Conservation (phyloP, 129 eudicot genomes). For the Glebionis coronaria region DNA sequence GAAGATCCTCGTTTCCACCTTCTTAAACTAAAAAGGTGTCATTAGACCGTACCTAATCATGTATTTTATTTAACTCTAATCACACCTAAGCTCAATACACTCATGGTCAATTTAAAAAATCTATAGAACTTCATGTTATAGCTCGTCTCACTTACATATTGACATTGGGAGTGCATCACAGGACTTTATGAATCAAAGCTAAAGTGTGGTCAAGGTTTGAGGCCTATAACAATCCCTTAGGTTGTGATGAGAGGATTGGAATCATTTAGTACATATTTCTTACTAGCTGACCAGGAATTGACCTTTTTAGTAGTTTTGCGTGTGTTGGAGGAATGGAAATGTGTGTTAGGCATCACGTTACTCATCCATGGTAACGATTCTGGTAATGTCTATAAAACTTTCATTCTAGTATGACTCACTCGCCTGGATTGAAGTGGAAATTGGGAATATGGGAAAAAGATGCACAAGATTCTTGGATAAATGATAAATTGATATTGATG, state of each 20-base stretch:
- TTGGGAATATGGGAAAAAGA: slow-evolving; percentile 75
- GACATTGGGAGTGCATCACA: too few species aligned
- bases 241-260: slow-evolving; percentile 41
- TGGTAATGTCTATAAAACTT: slow-evolving; percentile 35
- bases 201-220: too few species aligned
- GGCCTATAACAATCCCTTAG: not conserved
- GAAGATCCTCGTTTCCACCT: too few species aligned
- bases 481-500: too few species aligned
- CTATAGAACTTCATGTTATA: too few species aligned
- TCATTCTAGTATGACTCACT: slow-evolving; percentile 42
- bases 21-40: too few species aligned
- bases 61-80: too few species aligned
- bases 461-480: slow-evolving; percentile 52
- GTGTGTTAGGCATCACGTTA: slow-evolving; percentile 35
- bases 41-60: too few species aligned
- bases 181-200: too few species aligned
- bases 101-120: too few species aligned
- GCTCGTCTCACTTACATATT: too few species aligned
- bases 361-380: slow-evolving; percentile 53
- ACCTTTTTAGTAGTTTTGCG: slow-evolving; percentile 38
- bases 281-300: slow-evolving; percentile 40
- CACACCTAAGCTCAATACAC: too few species aligned
- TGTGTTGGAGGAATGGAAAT: slow-evolving; percentile 38
- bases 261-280: slow-evolving; percentile 40
- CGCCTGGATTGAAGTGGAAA: slow-evolving; percentile 44